These are phyloP conservation scores for Mimosa pudica DNA, from an alignment of 306 rosid genomes.

Conservation along the genomic window DNA sequence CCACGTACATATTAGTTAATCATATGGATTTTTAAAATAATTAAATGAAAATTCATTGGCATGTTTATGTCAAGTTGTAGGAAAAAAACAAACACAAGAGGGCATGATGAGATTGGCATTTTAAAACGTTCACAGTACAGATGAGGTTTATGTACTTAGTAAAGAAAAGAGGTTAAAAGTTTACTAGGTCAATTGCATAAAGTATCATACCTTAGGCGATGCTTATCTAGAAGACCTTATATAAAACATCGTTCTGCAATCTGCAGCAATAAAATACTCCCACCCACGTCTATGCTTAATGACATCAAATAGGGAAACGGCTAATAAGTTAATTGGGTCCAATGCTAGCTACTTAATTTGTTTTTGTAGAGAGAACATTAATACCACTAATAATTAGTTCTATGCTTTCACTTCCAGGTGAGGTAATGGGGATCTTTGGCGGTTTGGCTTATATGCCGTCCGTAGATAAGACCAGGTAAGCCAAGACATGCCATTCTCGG, in stretches of 20 bases:
- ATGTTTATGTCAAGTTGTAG: not conserved
- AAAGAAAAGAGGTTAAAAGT: not conserved
- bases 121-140: conserved; percentile 2
- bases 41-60: not conserved
- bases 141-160: not conserved
- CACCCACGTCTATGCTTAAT: too few relatives aligned
- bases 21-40: not conserved
- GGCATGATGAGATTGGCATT: conserved; percentile 19
- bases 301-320: conserved; percentile 3
- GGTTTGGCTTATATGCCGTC: conserved; percentile 52
- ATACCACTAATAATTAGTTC: conserved; percentile 4
- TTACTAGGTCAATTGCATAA: conserved; percentile 42
- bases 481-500: conserved; percentile 3
- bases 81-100: conserved; percentile 32
- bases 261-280: not conserved
- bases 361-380: not conserved
- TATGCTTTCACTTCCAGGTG: conserved; percentile 2
- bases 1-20: not conserved
- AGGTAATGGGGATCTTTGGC: conserved; percentile 5
- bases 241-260: not conserved
- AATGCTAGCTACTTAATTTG: conserved; percentile 1
- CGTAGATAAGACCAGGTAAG: conserved; percentile 47
- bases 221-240: conserved; percentile 31
- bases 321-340: not conserved
- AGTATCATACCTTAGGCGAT: not conserved